These are phyloP conservation scores for Verticillium zaregamsianum DNA, from an alignment of 2,329 filamentous ascomycete species.

Conservation along the genomic window DNA sequence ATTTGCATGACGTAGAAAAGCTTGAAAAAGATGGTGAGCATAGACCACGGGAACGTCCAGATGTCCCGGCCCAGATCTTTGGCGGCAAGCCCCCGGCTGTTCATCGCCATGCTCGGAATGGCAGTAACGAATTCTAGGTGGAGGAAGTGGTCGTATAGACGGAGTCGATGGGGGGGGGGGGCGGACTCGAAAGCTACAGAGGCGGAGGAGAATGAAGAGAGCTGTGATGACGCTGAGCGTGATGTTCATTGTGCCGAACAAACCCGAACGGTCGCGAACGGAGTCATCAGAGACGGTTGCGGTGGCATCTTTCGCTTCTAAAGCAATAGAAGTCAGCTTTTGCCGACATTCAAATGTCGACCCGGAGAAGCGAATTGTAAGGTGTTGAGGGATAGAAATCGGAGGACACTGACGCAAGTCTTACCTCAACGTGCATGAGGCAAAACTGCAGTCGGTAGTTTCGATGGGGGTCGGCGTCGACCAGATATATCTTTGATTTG, in stretches of 20 bases:
- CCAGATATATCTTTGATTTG: not conserved
- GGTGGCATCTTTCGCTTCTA: constrained; percentile 11
- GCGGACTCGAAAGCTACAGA: constrained; percentile 28
- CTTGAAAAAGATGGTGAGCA: constrained; percentile 23
- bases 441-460: not conserved
- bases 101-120: constrained; percentile 19
- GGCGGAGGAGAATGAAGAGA: constrained; percentile 35
- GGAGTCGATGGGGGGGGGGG: constrained; percentile 24
- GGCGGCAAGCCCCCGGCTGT: constrained; percentile 20
- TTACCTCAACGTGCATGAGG: not conserved
- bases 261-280: constrained; percentile 7
- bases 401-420: not conserved
- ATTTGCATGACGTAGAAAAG: constrained; percentile 28
- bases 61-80: constrained; percentile 46
- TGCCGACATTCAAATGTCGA: too few relatives aligned
- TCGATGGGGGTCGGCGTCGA: not conserved
- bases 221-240: constrained; percentile 25
- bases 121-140: constrained; percentile 16
- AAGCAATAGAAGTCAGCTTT: not conserved
- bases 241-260: constrained; percentile 13
- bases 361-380: not conserved
- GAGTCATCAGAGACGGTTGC: constrained; percentile 13
- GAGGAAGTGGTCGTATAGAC: constrained; percentile 31
- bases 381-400: not conserved
- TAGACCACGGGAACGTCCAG: constrained; percentile 33